These are phyloP conservation scores for Kodamaea ohmeri DNA, from an alignment of 1,139 yeast genomes.

Conservation along the genomic window DNA sequence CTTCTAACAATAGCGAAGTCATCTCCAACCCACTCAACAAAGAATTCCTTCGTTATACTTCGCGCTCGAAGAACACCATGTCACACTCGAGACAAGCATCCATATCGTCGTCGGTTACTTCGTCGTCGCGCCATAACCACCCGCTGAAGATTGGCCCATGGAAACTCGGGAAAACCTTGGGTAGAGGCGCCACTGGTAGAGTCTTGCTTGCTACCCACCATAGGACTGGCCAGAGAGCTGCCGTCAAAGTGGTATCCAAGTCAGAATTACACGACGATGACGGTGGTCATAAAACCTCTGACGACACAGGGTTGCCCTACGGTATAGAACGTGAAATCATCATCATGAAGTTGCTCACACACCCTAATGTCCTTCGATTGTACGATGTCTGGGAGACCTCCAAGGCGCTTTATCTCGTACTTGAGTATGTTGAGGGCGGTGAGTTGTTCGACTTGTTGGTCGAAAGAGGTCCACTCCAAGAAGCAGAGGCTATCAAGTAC, in stretches of 20 bases:
- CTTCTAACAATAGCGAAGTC: not conserved
- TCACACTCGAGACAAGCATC: constrained; percentile 37
- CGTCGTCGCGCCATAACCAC: constrained; percentile 32
- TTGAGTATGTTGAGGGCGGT: constrained; percentile 83
- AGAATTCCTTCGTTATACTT: not conserved
- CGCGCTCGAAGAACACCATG: constrained; percentile 1
- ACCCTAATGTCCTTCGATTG: constrained; percentile 70
- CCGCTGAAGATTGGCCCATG: constrained; percentile 70
- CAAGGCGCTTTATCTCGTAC: constrained; percentile 66
- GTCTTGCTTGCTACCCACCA: constrained; percentile 72
- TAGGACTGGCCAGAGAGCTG: constrained; percentile 70
- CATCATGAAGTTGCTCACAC: constrained; percentile 75
- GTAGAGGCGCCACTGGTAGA: constrained; percentile 80
- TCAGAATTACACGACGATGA: constrained; percentile 48
- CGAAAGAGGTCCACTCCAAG: constrained; percentile 78
- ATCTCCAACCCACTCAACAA: not conserved
- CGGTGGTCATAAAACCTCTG: constrained; percentile 33
- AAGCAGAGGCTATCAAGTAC: constrained; percentile 68
- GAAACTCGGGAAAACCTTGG: constrained; percentile 75
- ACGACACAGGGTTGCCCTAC: constrained; percentile 59
- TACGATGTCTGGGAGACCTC: constrained; percentile 86
- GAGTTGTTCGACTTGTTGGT: constrained; percentile 74
- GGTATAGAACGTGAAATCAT: constrained; percentile 83
- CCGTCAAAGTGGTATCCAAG: constrained; percentile 78
- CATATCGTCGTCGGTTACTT: constrained; percentile 35